phyloP scores from a whole-genome alignment of 495 filamentous ascomycete genomes.

The Neurospora sp. region DNA sequence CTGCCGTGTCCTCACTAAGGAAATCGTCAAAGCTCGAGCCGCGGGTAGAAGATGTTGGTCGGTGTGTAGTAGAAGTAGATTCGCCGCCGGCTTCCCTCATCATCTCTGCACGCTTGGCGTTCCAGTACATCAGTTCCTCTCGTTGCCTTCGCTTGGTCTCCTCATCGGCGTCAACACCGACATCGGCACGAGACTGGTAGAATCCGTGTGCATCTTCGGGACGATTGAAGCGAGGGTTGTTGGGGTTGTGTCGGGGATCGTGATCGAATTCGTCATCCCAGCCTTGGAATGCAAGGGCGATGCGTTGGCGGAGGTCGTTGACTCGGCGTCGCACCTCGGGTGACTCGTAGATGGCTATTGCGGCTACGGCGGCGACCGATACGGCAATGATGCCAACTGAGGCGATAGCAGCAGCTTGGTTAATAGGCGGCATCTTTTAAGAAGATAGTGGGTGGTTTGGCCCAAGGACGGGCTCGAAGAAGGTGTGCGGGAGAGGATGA shows the following conservation, averaged over 20 bases:
- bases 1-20: slow-evolving; percentile 29
- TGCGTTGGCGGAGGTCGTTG: slow-evolving; percentile 63
- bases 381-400: slow-evolving; percentile 70
- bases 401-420: slow-evolving; percentile 32
- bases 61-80: not conserved
- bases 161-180: slow-evolving; percentile 56
- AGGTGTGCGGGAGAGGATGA: not conserved
- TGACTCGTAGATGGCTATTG: slow-evolving; percentile 76
- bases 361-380: slow-evolving; percentile 66
- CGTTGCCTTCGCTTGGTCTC: slow-evolving; percentile 53
- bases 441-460: not conserved
- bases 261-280: slow-evolving; percentile 63
- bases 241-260: slow-evolving; percentile 21
- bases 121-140: slow-evolving; percentile 67
- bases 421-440: slow-evolving; percentile 33
- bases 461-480: not conserved
- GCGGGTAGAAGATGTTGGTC: not conserved
- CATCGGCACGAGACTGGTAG: slow-evolving; percentile 39
- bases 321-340: slow-evolving; percentile 71
- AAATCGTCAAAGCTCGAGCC: slow-evolving; percentile 46
- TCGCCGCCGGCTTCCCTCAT: slow-evolving; percentile 20
- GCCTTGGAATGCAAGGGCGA: slow-evolving; percentile 65
- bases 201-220: slow-evolving; percentile 51
- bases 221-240: slow-evolving; percentile 42
- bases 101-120: slow-evolving; percentile 31